A percentile compares a stretch with the other conserved stretches of the same genome.
Conservation (phyloP, 2,329 filamentous ascomycete species). For the Sphaceloma murrayae region DNA sequence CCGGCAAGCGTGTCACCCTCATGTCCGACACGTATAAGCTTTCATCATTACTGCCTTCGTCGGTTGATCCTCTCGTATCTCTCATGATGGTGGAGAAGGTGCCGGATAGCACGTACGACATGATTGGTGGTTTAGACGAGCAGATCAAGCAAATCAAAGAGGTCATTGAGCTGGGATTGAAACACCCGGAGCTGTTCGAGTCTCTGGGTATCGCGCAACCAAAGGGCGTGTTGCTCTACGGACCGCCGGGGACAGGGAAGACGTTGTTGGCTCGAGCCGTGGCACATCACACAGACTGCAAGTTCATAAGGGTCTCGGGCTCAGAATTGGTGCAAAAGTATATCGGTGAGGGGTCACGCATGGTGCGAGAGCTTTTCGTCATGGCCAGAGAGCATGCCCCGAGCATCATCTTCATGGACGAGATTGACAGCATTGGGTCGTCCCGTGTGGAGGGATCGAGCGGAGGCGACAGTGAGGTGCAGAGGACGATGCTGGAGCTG, state of each 20-base stretch:
- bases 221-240: conserved; percentile 93
- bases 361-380: conserved; percentile 98
- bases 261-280: conserved; percentile 90
- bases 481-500: conserved; percentile 96
- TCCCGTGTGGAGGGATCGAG: conserved; percentile 93
- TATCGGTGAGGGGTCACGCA: conserved; percentile 93
- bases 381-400: conserved; percentile 98
- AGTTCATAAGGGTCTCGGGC: conserved; percentile 94
- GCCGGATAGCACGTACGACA: conserved; percentile 98
- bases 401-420: conserved; percentile 99
- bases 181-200: conserved; percentile 97
- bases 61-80: conserved; percentile 93
- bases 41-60: conserved; percentile 96
- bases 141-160: conserved; percentile 99
- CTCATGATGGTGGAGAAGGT: conserved; percentile 99
- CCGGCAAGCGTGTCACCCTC: conserved; percentile 93
- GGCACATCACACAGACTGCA: conserved; percentile 97
- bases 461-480: conserved; percentile 93
- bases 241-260: conserved; percentile 93
- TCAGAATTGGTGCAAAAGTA: conserved; percentile 98
- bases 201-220: conserved; percentile 97
- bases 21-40: conserved; percentile 97
- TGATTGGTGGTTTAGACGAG: conserved; percentile 97
- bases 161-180: conserved; percentile 95
- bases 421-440: conserved; percentile 97